Evolutionary conservation across 257 asterid genomes (phyloP).

Genomic region (Jaltomata sinuosa): DNA sequence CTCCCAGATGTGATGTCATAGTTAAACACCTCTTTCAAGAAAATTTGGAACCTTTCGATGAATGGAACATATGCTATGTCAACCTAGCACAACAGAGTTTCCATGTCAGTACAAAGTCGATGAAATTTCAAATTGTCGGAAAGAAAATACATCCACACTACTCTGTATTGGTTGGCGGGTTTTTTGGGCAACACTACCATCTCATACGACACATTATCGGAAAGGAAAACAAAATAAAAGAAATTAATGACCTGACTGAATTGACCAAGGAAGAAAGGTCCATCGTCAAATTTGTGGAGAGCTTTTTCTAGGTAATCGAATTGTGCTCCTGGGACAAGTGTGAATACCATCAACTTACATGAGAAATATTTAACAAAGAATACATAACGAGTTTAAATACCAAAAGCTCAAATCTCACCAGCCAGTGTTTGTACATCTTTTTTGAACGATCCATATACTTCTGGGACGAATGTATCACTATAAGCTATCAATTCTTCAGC

Average conservation of each 20-base stretch:
- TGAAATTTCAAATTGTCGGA: background rate
- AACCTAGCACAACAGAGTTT: conserved; percentile 22
- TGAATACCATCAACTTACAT: background rate
- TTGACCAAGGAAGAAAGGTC: conserved; percentile 61
- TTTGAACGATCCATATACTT: conserved; percentile 21
- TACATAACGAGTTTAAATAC: background rate
- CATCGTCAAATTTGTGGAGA: conserved; percentile 38
- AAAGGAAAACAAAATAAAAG: background rate
- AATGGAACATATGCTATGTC: conserved; percentile 55
- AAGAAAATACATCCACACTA: background rate
- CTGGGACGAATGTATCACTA: conserved; percentile 27
- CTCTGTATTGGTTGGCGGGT: background rate
- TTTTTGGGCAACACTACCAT: background rate
- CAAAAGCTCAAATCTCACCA: conserved; percentile 9
- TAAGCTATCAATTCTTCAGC: conserved; percentile 50
- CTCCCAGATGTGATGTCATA: conserved; percentile 48
- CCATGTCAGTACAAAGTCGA: background rate
- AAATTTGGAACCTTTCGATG: conserved; percentile 50
- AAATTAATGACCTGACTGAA: conserved; percentile 27
- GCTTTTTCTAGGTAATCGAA: conserved; percentile 55
- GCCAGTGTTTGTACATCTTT: conserved; percentile 36
- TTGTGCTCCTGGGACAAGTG: background rate
- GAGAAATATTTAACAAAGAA: background rate
- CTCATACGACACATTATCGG: background rate
- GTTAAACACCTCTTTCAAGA: conserved; percentile 22